phyloP scores from a whole-genome alignment of 1,139 yeast genomes.

The Geotrichum klebahnii region DNA sequence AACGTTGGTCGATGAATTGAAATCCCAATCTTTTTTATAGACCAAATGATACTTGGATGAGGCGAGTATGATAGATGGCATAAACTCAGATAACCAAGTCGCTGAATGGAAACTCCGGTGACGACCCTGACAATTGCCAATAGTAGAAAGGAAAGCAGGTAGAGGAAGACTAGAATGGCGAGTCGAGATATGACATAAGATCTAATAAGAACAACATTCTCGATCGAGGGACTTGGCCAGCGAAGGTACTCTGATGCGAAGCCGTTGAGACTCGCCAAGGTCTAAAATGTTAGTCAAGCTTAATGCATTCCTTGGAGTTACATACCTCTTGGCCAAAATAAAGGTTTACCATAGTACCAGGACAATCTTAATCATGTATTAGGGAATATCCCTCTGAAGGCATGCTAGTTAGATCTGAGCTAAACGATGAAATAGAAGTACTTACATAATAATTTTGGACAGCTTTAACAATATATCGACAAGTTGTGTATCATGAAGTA shows the following conservation, averaged over 20 bases:
- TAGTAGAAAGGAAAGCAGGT: constrained; percentile 37
- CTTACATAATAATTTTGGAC: no score
- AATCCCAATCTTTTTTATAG: constrained; percentile 39
- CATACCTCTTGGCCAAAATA: no score
- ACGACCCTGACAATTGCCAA: constrained; percentile 42
- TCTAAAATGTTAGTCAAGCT: no score
- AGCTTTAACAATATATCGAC: no score
- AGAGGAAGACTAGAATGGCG: constrained; percentile 31
- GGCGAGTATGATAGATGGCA: constrained; percentile 39
- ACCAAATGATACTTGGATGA: constrained; percentile 36
- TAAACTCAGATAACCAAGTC: constrained; percentile 43
- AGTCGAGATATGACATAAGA: constrained; percentile 21
- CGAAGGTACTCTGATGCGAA: constrained; percentile 3
- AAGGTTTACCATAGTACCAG: no score
- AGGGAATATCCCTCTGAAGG: no score
- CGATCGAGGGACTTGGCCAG: neutral
- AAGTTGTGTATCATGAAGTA: no score
- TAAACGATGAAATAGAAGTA: no score
- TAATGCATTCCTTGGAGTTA: no score
- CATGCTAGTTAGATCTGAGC: no score
- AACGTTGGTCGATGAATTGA: constrained; percentile 43
- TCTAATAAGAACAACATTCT: constrained; percentile 8
- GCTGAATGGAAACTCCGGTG: constrained; percentile 44
- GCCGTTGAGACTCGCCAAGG: no score
- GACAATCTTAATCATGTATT: no score